Evolutionary conservation across 202 grass and related monocot species (phyloP).

Genomic region (Eragrostis tef): DNA sequence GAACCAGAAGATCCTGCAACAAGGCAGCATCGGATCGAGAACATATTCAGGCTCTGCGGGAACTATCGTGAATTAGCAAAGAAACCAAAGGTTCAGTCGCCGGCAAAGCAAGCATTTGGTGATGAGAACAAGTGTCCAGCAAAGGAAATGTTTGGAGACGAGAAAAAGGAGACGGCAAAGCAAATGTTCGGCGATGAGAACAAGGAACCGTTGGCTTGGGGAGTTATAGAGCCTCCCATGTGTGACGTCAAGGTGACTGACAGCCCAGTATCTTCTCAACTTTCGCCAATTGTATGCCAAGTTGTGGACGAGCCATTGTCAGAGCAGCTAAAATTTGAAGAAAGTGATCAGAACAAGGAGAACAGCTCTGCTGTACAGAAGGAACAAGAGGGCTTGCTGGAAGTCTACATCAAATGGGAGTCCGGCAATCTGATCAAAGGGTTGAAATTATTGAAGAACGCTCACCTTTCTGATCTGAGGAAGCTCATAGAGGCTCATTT

Average conservation of each 20-base stretch:
- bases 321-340: conserved; percentile 34
- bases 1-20: conserved; percentile 52
- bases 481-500: conserved; percentile 65
- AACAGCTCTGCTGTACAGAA: conserved; percentile 26
- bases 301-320: conserved; percentile 19
- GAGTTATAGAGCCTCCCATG: conserved; percentile 43
- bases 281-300: conserved; percentile 58
- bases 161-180: conserved; percentile 41
- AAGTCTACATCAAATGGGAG: conserved; percentile 93
- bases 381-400: conserved; percentile 49
- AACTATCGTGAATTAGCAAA: conserved; percentile 68
- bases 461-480: conserved; percentile 65
- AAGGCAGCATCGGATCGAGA: conserved; percentile 68
- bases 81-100: conserved; percentile 47
- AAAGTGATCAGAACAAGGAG: conserved; percentile 39
- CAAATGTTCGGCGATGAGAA: conserved; percentile 60
- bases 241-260: conserved; percentile 56
- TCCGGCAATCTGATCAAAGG: conserved; percentile 70
- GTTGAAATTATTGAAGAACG: conserved; percentile 56
- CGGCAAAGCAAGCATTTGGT: conserved; percentile 40
- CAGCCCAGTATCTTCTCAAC: conserved; percentile 51
- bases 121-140: conserved; percentile 53
- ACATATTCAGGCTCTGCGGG: conserved; percentile 87
- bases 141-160: conserved; percentile 51
- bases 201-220: conserved; percentile 45